Percentiles rank a stretch among this genome's conserved stretches.
phyloP scores from a whole-genome alignment of 2,329 filamentous ascomycete genomes.

The Diaporthe batatas region DNA sequence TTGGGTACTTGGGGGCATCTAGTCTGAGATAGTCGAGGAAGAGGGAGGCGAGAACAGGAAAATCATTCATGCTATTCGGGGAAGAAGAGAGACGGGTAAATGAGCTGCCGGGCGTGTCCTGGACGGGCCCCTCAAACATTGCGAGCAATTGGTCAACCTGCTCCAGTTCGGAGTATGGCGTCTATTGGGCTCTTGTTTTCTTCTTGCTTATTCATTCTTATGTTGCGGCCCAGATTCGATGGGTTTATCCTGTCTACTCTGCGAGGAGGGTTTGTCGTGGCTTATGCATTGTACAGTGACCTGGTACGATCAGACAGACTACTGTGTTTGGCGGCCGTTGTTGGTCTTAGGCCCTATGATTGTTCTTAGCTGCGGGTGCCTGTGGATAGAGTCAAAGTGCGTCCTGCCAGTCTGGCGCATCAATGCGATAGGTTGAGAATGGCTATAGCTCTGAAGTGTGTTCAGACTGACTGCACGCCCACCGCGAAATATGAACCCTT shows the following conservation, averaged over 20 bases:
- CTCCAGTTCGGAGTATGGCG: constrained; percentile 40
- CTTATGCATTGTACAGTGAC: constrained; percentile 9
- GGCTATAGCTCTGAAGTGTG: not conserved
- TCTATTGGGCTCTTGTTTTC: constrained; percentile 30
- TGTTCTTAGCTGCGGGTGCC: not conserved
- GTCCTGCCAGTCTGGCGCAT: not conserved
- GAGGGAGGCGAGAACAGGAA: not conserved
- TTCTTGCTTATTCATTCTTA: constrained; percentile 11
- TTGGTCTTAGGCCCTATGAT: not conserved
- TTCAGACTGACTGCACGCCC: not conserved
- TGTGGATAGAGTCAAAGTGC: not conserved
- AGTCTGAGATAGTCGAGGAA: not conserved
- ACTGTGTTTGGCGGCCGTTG: not conserved
- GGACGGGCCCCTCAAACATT: not conserved
- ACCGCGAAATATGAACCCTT: not conserved
- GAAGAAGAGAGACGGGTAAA: not conserved
- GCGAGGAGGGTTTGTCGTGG: not conserved
- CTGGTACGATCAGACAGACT: not conserved
- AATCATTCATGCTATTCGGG: not conserved
- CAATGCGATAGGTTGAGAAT: not conserved
- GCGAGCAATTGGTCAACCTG: constrained; percentile 29
- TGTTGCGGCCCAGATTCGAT: constrained; percentile 6
- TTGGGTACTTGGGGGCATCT: not conserved
- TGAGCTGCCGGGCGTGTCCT: constrained; percentile 30
- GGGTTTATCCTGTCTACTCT: constrained; percentile 11